Percentiles rank a stretch among this genome's conserved stretches.
These are phyloP conservation scores for Moricandia arvensis DNA, from an alignment of 345 rosid genomes.

Conservation along the genomic window DNA sequence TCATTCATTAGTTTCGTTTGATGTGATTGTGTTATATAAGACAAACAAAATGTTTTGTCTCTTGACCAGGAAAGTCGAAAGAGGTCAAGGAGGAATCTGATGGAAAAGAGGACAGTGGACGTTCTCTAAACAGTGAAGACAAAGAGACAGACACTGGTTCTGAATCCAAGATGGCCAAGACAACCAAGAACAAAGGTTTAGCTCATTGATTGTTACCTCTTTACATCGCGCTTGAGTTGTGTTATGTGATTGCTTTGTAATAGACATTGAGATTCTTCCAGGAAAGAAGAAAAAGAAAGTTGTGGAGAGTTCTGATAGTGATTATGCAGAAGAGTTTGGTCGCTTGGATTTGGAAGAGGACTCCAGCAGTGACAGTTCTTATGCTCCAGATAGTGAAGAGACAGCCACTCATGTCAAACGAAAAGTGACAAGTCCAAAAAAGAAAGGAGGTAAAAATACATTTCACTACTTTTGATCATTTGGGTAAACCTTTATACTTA, in stretches of 20 bases:
- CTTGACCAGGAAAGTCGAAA: conserved; percentile 25
- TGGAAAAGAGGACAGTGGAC: neutral
- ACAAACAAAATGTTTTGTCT: neutral
- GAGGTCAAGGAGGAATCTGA: conserved; percentile 17
- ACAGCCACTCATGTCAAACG: conserved; percentile 1
- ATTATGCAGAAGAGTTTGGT: conserved; percentile 6
- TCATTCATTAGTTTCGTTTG: neutral
- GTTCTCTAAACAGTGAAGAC: conserved; percentile 1
- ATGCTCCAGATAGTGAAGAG: conserved; percentile 11
- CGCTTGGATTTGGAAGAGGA: neutral
- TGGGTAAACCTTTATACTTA: neutral
- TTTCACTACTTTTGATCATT: conserved; percentile 1
- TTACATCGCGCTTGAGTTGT: neutral
- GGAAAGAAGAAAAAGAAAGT: conserved; percentile 6
- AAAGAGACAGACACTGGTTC: neutral
- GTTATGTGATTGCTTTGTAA: neutral
- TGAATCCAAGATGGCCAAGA: neutral
- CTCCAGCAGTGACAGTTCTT: conserved; percentile 10
- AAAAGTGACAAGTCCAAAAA: neutral
- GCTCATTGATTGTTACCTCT: neutral
- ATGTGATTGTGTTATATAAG: neutral
- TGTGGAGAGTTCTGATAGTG: neutral
- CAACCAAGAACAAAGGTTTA: conserved; percentile 12
- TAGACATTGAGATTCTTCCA: conserved; percentile 13
- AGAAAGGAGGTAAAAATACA: neutral